These are phyloP conservation scores for Lagerstroemia speciosa DNA, from an alignment of 345 rosid species.

Conservation along the genomic window DNA sequence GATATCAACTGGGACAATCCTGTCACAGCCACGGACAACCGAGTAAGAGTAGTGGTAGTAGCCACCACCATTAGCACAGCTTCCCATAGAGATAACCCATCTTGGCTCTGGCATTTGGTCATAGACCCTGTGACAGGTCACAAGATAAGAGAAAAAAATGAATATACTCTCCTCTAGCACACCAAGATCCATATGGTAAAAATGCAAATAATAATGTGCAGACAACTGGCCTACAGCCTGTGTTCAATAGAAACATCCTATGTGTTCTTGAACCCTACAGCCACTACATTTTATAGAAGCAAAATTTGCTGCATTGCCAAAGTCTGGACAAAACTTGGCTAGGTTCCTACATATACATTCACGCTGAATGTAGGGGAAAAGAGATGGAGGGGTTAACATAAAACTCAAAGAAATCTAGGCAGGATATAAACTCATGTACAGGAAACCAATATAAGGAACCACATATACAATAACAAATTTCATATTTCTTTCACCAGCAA, in stretches of 20 bases:
- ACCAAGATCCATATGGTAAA: neutral
- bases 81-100: constrained; percentile 99
- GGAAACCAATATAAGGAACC: neutral
- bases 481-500: neutral
- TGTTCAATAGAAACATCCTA: neutral
- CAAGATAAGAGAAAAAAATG: constrained; percentile 4
- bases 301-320: too few relatives aligned
- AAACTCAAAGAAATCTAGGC: neutral
- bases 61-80: constrained; percentile 98
- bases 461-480: neutral
- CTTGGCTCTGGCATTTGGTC: constrained; percentile 99
- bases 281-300: neutral
- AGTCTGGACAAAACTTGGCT: too few relatives aligned
- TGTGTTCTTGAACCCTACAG: neutral
- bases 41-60: constrained; percentile 98
- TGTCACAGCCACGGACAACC: constrained; percentile 91
- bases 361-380: neutral
- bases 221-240: neutral
- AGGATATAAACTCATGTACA: neutral
- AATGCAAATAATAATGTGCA: neutral
- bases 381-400: neutral
- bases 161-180: neutral
- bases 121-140: constrained; percentile 60
- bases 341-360: neutral
- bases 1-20: constrained; percentile 95